Percentiles rank a stretch among this genome's conserved stretches.
Conservation (phyloP, 2,329 filamentous ascomycete species). For the Aureobasidium sp. region DNA sequence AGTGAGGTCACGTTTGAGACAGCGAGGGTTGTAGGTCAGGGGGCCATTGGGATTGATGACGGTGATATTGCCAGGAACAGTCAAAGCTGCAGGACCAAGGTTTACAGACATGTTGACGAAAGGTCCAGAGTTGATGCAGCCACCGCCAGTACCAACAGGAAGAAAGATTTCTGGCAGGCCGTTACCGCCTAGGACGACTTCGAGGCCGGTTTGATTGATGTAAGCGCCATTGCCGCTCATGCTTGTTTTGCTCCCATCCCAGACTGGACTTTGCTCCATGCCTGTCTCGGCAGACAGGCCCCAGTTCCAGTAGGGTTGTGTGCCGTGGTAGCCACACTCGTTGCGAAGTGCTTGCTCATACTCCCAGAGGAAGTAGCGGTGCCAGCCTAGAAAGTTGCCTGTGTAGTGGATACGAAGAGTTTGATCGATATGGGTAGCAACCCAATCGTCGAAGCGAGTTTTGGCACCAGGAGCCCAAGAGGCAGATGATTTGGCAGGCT, state of each 20-base stretch:
- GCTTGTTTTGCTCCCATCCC: conserved; percentile 44
- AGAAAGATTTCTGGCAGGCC: conserved; percentile 21
- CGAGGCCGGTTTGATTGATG: conserved; percentile 7
- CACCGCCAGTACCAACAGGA: conserved; percentile 41
- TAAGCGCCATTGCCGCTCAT: conserved; percentile 15
- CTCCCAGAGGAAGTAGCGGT: conserved; percentile 31
- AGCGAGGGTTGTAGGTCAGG: conserved; percentile 15
- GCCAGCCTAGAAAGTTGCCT: conserved; percentile 29
- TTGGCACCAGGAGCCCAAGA: conserved; percentile 12
- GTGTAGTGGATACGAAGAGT: conserved; percentile 13
- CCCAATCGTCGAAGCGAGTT: conserved; percentile 15
- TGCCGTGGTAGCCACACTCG: conserved; percentile 32
- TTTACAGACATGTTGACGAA: conserved; percentile 24
- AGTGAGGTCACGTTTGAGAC: conserved; percentile 14
- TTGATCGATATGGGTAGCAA: conserved; percentile 15
- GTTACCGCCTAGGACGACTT: neutral
- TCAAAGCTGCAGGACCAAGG: conserved; percentile 11
- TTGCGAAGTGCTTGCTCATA: conserved; percentile 30
- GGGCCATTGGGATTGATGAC: conserved; percentile 5
- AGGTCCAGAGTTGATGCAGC: conserved; percentile 42
- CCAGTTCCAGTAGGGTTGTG: conserved; percentile 45
- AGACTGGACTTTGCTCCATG: conserved; percentile 36
- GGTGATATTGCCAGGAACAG: conserved; percentile 1
- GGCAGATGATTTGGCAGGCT: conserved; percentile 20
- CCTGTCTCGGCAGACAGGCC: conserved; percentile 33